These are phyloP conservation scores for Saccharum officinarum DNA, from an alignment of 176 grass and related monocot genomes.

Conservation along the genomic window DNA sequence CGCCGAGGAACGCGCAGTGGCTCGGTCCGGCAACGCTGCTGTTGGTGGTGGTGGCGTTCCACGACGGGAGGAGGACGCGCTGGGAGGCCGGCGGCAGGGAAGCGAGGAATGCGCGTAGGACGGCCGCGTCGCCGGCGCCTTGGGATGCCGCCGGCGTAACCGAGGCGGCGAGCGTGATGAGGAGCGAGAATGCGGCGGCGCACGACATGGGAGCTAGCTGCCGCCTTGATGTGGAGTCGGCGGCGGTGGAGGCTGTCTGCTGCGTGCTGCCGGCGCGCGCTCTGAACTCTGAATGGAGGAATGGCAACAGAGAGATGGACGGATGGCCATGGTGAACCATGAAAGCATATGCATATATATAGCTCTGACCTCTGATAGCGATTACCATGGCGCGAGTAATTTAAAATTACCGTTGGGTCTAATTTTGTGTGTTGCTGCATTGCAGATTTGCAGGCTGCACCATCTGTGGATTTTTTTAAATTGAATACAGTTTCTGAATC, in stretches of 20 bases:
- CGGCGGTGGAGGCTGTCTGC: neutral
- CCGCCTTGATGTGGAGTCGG: neutral
- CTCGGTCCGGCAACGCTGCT: neutral
- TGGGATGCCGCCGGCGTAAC: neutral
- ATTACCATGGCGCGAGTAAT: neutral
- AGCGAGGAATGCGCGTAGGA: conserved; percentile 54
- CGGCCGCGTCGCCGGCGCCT: neutral
- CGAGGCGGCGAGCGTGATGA: neutral
- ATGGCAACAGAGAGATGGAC: neutral
- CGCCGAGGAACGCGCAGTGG: conserved; percentile 47
- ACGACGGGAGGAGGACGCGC: conserved; percentile 37
- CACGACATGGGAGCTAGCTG: neutral
- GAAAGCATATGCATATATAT: neutral
- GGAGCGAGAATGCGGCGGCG: neutral
- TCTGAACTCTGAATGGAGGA: neutral
- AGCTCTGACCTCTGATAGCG: neutral
- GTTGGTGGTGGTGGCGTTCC: conserved; percentile 1
- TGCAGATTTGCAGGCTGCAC: neutral
- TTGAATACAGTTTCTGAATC: neutral
- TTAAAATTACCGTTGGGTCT: neutral
- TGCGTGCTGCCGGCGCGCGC: neutral
- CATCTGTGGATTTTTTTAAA: neutral
- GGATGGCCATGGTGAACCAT: neutral
- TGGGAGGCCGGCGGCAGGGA: conserved; percentile 33
- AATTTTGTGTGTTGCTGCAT: neutral